phyloP scores from a whole-genome alignment of 352 stramenopile genomes.

The Phytopythium kandeliae region DNA sequence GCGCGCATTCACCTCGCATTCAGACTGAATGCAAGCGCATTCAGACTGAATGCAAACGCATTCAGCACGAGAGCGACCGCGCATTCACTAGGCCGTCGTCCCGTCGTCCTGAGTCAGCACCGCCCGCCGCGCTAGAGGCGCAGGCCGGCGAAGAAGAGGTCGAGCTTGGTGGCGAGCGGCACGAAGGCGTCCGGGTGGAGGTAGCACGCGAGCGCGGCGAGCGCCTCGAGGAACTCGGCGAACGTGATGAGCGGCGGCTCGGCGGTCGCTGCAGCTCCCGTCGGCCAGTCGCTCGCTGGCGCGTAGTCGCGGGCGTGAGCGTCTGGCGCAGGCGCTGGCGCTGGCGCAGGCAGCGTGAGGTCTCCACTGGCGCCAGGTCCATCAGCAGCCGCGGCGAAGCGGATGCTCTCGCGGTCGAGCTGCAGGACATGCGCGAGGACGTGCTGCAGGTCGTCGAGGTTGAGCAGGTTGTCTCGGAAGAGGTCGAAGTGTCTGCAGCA shows the following conservation, averaged over 20 bases:
- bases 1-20: too few species aligned
- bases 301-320: constrained; percentile 4
- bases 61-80: background rate
- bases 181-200: constrained; percentile 54
- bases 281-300: background rate
- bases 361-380: constrained; percentile 7
- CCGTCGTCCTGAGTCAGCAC: too few species aligned
- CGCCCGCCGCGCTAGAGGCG: background rate
- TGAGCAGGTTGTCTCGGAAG: constrained; percentile 50
- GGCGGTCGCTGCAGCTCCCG: background rate
- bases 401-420: constrained; percentile 52
- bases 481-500: constrained; percentile 49
- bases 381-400: constrained; percentile 16
- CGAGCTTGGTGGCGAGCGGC: constrained; percentile 45
- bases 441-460: constrained; percentile 58
- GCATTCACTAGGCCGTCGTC: background rate
- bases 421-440: constrained; percentile 53
- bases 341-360: too few species aligned
- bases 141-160: constrained; percentile 47
- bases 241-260: constrained; percentile 33
- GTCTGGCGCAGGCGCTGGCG: too few species aligned
- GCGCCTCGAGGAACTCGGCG: constrained; percentile 50
- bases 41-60: background rate
- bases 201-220: constrained; percentile 56
- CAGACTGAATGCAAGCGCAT: too few species aligned